phyloP scores from a whole-genome alignment of 495 filamentous ascomycete genomes.

The Ramalina peruviana region DNA sequence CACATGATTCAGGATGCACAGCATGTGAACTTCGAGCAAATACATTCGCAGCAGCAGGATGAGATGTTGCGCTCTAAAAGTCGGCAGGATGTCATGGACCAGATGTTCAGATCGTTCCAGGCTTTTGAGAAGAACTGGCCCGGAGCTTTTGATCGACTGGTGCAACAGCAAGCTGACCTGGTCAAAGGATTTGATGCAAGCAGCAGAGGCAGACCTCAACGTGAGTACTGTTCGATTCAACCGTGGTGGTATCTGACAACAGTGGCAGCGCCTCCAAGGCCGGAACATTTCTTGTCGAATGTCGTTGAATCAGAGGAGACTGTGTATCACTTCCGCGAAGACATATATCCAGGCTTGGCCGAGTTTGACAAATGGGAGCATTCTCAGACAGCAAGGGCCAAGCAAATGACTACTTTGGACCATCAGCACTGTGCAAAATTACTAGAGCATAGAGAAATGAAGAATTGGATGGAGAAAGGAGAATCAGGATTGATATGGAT shows the following conservation, averaged over 20 bases:
- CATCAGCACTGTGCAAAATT: constrained; percentile 6
- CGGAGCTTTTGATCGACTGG: not conserved
- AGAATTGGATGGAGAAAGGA: constrained; percentile 3
- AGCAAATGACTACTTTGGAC: constrained; percentile 2
- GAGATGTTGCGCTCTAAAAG: not conserved
- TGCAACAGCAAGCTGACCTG: not conserved
- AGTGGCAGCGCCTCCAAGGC: not conserved
- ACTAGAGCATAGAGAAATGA: constrained; percentile 3
- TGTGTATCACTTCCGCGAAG: not conserved
- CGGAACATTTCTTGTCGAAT: not conserved
- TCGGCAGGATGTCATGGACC: constrained; percentile 3
- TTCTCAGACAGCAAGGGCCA: constrained; percentile 2
- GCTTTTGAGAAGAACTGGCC: constrained; percentile 3
- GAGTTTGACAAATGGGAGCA: constrained; percentile 3
- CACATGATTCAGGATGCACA: not conserved
- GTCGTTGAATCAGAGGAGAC: not conserved
- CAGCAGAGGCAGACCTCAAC: not conserved
- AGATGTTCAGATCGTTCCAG: not conserved
- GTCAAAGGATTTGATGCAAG: constrained; percentile 9
- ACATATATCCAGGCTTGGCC: not conserved
- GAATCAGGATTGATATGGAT: constrained; percentile 7
- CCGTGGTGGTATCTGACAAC: not conserved
- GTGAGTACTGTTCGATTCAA: not conserved
- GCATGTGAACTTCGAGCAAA: constrained; percentile 1
- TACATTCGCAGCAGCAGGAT: not conserved